phyloP scores from a whole-genome alignment of 163 green algal genomes.

The Trebouxiophyceae sp. region DNA sequence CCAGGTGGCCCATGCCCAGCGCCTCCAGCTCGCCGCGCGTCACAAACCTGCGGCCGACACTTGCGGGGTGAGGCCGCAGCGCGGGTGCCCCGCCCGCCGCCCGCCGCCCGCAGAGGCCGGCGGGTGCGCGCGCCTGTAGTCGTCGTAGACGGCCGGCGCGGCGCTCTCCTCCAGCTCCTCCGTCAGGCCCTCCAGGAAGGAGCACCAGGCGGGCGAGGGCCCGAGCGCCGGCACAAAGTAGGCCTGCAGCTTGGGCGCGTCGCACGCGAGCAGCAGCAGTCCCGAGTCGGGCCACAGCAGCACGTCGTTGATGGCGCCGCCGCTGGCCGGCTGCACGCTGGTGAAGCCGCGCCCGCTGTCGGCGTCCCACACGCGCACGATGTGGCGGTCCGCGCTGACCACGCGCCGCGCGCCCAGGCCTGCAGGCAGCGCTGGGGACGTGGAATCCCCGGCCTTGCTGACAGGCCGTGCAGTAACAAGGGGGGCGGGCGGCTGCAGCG shows the following conservation, averaged over 20 bases:
- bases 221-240: slow-evolving; percentile 94
- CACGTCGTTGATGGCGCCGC: slow-evolving; percentile 88
- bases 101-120: neutral
- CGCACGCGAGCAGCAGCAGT: slow-evolving; percentile 76
- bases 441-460: no score
- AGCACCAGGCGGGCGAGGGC: slow-evolving; percentile 89
- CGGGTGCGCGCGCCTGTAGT: slow-evolving; percentile 65
- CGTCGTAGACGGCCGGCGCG: slow-evolving; percentile 76
- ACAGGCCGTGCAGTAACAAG: no score
- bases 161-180: slow-evolving; percentile 93
- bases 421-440: no score
- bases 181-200: slow-evolving; percentile 92
- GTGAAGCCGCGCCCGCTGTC: slow-evolving; percentile 61
- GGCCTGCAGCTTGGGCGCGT: slow-evolving; percentile 57
- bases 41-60: slow-evolving; percentile 68
- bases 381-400: slow-evolving; percentile 82
- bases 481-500: no score
- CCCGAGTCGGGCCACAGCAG: slow-evolving; percentile 65
- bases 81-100: neutral
- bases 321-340: slow-evolving; percentile 64
- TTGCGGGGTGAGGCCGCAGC: no score
- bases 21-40: slow-evolving; percentile 75
- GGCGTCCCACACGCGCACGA: slow-evolving; percentile 71
- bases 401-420: slow-evolving; percentile 20
- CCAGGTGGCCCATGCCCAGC: slow-evolving; percentile 81